Base-by-base conservation (phyloP, 2,329 filamentous ascomycete species). In the Hypoxylon sp. region DNA sequence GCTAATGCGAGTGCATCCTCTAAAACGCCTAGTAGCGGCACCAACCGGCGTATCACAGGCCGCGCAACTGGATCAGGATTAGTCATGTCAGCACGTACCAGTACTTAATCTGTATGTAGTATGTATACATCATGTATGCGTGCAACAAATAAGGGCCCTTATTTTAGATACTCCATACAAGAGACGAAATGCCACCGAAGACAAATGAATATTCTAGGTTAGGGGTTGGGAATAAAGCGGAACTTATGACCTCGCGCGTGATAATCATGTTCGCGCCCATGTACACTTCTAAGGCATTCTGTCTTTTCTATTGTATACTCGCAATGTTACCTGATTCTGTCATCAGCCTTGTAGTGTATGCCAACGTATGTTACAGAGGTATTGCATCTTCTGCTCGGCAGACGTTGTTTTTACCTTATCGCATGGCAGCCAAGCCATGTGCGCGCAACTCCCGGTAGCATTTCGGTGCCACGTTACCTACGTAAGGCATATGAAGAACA, bases 21-120 rank as follows among this genome's bases (percentile, higher is more conserved):
- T 53, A 56, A 61, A 55, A 46, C 7, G 53, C 35, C 40, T 59
- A 42, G 53, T 53, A 25, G 37, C 64, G 68, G 68, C 46, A 57
- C 40, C 37, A 59, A 61, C 60, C 42, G 56, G 69, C 69, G 68
- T 68, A 71, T 69, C 66, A 72, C 8, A 57, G 59, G 54, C 27
- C 35, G 25, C 8, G 10, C 33, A 54, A 49, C 30, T 53, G 55
- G 49, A 51, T 33, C 20, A 20, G 20, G 67, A 44, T 61, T 64
- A 58, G 51, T 61, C 55, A 61, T 50, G 17, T 22, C 27, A 37
- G 30, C 14, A 53, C 33, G 35, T 61, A 51, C 31, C 27, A 30
- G 31, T 50, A 55, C 40, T 42, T 64, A 35, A 54, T 48, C 17
- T 55, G 37, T 20, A 35, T 48, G 54, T 20, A 20, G 20, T 20